phyloP scores from a whole-genome alignment of 1,284 basidiomycete species.

The Heterobasidion parviporum region DNA sequence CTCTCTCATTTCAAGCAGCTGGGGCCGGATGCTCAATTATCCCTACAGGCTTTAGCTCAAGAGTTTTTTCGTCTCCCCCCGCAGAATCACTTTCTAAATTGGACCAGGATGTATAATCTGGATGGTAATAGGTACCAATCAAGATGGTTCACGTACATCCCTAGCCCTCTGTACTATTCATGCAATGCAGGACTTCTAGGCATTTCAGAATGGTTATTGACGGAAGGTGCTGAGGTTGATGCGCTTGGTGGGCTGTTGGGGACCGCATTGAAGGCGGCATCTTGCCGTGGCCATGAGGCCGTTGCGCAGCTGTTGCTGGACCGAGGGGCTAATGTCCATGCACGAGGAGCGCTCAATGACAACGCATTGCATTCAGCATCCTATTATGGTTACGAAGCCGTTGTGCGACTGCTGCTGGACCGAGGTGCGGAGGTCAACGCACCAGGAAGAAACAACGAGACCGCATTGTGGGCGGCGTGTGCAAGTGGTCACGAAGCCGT shows the following conservation, averaged over 20 bases:
- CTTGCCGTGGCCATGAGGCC: neutral
- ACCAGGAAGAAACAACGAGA: no score
- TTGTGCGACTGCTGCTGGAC: neutral
- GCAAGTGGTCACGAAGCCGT: no score
- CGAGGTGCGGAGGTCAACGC: no score
- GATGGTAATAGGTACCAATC: no score
- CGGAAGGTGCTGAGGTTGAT: neutral
- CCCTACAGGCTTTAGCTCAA: no score
- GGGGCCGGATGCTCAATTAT: no score
- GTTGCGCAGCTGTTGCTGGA: neutral
- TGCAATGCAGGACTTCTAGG: neutral
- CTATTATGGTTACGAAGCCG: neutral
- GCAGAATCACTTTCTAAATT: no score
- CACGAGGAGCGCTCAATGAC: neutral
- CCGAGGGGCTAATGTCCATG: neutral
- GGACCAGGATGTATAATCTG: no score
- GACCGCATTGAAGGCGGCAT: neutral
- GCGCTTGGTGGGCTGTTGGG: neutral
- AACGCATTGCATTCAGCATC: neutral
- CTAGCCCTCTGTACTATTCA: neutral
- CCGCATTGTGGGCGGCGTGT: no score
- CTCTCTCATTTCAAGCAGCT: neutral
- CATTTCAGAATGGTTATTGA: neutral
- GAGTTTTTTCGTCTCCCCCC: no score
- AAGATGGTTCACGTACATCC: no score